Percentiles rank a stretch among this genome's conserved stretches.
Conservation (phyloP, 78 protist species). For the Dictyostelium brefeldianum region DNA sequence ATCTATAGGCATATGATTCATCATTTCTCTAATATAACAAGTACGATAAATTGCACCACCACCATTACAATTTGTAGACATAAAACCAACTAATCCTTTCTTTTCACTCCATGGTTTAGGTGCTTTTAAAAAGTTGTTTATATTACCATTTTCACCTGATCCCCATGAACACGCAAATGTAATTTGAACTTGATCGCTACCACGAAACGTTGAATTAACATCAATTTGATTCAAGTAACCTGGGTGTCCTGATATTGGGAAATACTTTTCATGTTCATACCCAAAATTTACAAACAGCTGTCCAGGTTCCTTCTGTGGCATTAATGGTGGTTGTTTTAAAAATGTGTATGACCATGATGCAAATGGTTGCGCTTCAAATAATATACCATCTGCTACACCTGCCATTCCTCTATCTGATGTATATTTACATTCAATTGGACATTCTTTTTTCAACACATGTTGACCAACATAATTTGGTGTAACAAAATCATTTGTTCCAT, state of each 20-base stretch:
- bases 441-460: background rate
- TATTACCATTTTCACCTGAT: constrained; percentile 15
- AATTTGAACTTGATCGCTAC: background rate
- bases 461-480: constrained; percentile 72
- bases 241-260: constrained; percentile 28
- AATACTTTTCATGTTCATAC: constrained; percentile 70
- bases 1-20: constrained; percentile 25
- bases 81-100: constrained; percentile 25
- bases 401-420: background rate
- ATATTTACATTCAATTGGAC: constrained; percentile 29
- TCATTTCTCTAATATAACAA: constrained; percentile 24
- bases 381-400: constrained; percentile 3
- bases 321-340: constrained; percentile 36
- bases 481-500: constrained; percentile 3
- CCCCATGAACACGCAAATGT: constrained; percentile 79
- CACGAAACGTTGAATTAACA: constrained; percentile 32
- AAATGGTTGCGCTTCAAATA: constrained; percentile 73
- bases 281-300: constrained; percentile 62
- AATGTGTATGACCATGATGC: constrained; percentile 48
- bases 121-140: background rate
- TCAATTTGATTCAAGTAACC: constrained; percentile 33
- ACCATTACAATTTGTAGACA: constrained; percentile 63
- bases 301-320: constrained; percentile 62
- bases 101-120: background rate
- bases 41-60: constrained; percentile 79